A percentile compares a stretch with the other conserved stretches of the same genome.
phyloP scores from a whole-genome alignment of 306 rosid genomes.

The Cucumis cinereus region DNA sequence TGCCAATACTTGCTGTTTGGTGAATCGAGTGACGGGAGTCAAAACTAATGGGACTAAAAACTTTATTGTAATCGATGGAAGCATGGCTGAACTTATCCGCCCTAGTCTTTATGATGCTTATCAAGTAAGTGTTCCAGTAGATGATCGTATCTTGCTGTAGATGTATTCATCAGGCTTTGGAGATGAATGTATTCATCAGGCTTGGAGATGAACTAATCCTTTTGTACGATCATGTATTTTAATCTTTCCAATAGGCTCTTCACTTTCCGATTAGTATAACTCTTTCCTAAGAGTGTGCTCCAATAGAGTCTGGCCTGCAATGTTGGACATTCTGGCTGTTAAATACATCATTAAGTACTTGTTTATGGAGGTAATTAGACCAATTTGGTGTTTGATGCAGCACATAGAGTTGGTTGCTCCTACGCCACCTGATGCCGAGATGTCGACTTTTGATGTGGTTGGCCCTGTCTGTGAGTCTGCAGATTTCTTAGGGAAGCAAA shows the following conservation, averaged over 20 bases:
- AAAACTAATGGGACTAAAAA: slow-evolving; percentile 93
- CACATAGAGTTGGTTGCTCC: slow-evolving; percentile 94
- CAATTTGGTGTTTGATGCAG: slow-evolving; percentile 28
- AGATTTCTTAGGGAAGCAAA: slow-evolving; percentile 43
- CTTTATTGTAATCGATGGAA: slow-evolving; percentile 85
- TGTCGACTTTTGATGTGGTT: slow-evolving; percentile 42
- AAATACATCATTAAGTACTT: neutral
- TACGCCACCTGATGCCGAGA: slow-evolving; percentile 27
- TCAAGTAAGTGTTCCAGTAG: slow-evolving; percentile 42
- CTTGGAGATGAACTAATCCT: neutral
- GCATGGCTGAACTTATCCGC: slow-evolving; percentile 97
- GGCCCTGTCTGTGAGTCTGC: slow-evolving; percentile 66
- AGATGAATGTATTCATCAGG: neutral
- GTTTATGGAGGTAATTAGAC: neutral
- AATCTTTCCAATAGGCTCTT: neutral
- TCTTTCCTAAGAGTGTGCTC: neutral
- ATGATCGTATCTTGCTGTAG: slow-evolving; percentile 2
- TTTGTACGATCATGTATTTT: neutral
- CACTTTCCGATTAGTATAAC: neutral
- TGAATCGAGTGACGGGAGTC: slow-evolving; percentile 86
- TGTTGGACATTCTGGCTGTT: neutral
- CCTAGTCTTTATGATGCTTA: slow-evolving; percentile 95
- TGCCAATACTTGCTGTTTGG: slow-evolving; percentile 87
- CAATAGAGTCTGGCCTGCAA: neutral
- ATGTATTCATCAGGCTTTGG: neutral